A percentile compares a stretch with the other conserved stretches of the same genome.
Conservation (phyloP, 2,329 filamentous ascomycete species). For the Neonectria ditissima region DNA sequence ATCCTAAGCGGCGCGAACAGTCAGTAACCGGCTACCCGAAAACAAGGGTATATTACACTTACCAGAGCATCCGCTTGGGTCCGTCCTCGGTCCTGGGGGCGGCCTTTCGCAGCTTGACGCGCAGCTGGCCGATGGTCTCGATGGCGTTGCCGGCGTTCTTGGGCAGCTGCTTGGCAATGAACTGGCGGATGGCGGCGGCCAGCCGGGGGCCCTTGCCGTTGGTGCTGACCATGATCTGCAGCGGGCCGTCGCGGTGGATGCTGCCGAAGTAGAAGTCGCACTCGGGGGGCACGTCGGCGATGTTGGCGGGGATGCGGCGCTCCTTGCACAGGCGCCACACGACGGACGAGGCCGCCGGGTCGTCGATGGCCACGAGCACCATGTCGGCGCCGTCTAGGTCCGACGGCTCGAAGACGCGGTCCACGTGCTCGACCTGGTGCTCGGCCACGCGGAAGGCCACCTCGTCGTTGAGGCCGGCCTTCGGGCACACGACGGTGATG, state of each 20-base stretch:
- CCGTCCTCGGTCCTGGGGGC: conserved; percentile 80
- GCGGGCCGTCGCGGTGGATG: conserved; percentile 91
- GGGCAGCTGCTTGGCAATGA: conserved; percentile 83
- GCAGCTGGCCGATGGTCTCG: conserved; percentile 82
- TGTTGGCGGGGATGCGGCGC: conserved; percentile 87
- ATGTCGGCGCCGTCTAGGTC: conserved; percentile 87
- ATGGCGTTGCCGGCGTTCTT: conserved; percentile 87
- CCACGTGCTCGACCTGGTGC: conserved; percentile 81
- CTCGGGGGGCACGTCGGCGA: conserved; percentile 95
- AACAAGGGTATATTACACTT: conserved; percentile 49
- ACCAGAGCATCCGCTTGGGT: conserved; percentile 92
- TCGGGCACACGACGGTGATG: conserved; percentile 86
- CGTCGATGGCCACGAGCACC: conserved; percentile 94
- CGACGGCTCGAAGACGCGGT: conserved; percentile 86
- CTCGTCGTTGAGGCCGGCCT: conserved; percentile 85
- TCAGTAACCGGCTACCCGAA: conserved; percentile 14
- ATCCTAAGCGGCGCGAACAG: conserved; percentile 71
- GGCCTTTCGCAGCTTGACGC: conserved; percentile 81
- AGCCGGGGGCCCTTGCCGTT: conserved; percentile 96
- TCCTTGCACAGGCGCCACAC: conserved; percentile 97
- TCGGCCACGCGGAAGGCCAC: conserved; percentile 83
- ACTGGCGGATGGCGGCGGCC: conserved; percentile 84
- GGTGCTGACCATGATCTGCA: conserved; percentile 99
- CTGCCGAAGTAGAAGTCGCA: conserved; percentile 99
- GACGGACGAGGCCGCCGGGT: conserved; percentile 86